phyloP scores from a whole-genome alignment of 345 rosid genomes.

The Camelina laxa region DNA sequence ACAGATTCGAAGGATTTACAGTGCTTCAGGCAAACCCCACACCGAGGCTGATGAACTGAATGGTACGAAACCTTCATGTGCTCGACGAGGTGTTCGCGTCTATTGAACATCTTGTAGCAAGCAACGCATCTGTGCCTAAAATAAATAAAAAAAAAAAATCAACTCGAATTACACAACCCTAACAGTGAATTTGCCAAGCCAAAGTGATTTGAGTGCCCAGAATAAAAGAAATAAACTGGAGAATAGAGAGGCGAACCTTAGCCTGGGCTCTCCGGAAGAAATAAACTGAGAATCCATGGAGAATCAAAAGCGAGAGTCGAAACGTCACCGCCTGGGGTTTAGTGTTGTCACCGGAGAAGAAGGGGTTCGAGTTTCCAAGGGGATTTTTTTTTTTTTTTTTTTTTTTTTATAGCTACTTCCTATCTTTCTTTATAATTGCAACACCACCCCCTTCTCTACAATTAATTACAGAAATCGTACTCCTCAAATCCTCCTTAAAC shows the following conservation, averaged over 20 bases:
- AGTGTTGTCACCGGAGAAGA: not conserved
- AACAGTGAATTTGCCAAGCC: slow-evolving; percentile 1
- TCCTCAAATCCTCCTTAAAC: too few relatives aligned
- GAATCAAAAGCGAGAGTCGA: not conserved
- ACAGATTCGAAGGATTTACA: slow-evolving; percentile 72
- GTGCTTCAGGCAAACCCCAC: slow-evolving; percentile 73
- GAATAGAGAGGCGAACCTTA: slow-evolving; percentile 39
- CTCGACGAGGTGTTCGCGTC: slow-evolving; percentile 72
- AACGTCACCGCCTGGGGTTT: slow-evolving; percentile 20
- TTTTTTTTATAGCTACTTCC: not conserved
- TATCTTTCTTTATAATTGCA: slow-evolving; percentile 12
- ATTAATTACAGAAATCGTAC: not conserved
- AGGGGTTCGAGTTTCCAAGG: not conserved
- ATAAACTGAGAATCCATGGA: slow-evolving; percentile 32
- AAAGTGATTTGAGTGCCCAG: not conserved
- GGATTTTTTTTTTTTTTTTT: not conserved
- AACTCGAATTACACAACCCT: slow-evolving; percentile 11
- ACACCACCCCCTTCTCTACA: not conserved
- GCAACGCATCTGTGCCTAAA: slow-evolving; percentile 73
- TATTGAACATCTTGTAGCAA: slow-evolving; percentile 75
- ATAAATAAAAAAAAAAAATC: not conserved
- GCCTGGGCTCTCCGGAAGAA: slow-evolving; percentile 12
- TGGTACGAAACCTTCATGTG: slow-evolving; percentile 81
- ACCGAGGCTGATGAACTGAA: slow-evolving; percentile 73
- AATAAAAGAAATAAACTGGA: not conserved